phyloP scores from a whole-genome alignment of 2,329 filamentous ascomycete species.

The Torrubiellomyces zombiae region DNA sequence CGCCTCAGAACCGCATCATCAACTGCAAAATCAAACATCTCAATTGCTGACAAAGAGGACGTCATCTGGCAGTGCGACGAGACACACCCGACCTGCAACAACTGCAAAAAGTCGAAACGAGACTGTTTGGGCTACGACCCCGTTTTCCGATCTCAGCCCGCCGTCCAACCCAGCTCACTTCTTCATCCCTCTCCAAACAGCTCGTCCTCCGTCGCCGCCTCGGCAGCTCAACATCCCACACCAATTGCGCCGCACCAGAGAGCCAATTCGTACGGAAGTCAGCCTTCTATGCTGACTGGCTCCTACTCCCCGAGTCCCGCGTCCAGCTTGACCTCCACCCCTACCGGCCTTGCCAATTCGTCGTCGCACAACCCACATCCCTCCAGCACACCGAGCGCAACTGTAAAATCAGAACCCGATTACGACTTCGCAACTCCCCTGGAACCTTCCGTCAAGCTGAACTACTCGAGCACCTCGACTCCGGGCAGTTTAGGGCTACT shows the following conservation, averaged over 20 bases:
- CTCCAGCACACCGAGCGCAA: conserved; percentile 11
- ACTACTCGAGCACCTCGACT: too few species aligned
- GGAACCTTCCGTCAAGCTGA: conserved; percentile 43
- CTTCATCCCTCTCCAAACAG: conserved; percentile 16
- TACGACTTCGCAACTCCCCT: conserved; percentile 37
- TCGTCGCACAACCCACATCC: conserved; percentile 7
- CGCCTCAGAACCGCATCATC: background rate
- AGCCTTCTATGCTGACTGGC: conserved; percentile 26
- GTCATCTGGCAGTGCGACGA: conserved; percentile 95
- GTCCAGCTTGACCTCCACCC: conserved; percentile 15
- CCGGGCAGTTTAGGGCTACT: too few species aligned
- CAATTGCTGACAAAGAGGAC: too few species aligned
- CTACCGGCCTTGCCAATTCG: too few species aligned
- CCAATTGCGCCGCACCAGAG: conserved; percentile 11
- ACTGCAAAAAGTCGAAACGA: conserved; percentile 77
- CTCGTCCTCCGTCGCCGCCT: conserved; percentile 14
- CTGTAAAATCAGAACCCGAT: conserved; percentile 21
- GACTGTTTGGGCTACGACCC: conserved; percentile 78
- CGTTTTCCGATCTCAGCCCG: conserved; percentile 61
- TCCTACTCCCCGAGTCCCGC: conserved; percentile 20
- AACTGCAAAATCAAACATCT: too few species aligned
- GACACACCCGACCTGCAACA: conserved; percentile 78
- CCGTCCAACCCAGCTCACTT: conserved; percentile 55
- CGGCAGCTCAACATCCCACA: conserved; percentile 8
- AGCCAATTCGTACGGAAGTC: conserved; percentile 26